A percentile compares a stretch with the other conserved stretches of the same genome.
These are phyloP conservation scores for Cryptococcus sp. DNA, from an alignment of 1,284 basidiomycete genomes.

Conservation along the genomic window DNA sequence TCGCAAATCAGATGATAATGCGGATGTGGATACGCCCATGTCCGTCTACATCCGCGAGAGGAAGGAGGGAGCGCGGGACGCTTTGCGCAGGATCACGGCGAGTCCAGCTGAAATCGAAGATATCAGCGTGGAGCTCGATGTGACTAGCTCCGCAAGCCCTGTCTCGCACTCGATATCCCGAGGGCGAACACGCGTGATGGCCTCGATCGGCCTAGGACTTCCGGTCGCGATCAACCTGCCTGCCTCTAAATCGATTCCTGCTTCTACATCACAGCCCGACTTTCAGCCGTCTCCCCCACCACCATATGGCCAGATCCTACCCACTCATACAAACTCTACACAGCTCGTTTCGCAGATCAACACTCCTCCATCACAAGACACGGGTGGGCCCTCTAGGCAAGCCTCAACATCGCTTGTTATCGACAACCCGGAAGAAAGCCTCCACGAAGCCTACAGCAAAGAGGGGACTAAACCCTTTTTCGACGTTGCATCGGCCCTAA, in stretches of 20 bases:
- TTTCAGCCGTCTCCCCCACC: constrained; percentile 35
- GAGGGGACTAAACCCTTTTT: neutral
- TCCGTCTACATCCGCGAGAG: constrained; percentile 8
- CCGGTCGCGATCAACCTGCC: neutral
- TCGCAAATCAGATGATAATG: neutral
- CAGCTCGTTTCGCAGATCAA: neutral
- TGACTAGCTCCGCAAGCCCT: neutral
- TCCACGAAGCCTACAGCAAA: constrained; percentile 2
- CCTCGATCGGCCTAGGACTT: constrained; percentile 10
- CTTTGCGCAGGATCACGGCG: constrained; percentile 11
- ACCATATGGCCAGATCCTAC: constrained; percentile 28
- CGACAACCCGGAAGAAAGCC: neutral
- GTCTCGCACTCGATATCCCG: neutral
- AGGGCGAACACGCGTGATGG: neutral
- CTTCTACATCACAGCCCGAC: neutral
- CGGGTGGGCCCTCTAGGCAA: constrained; percentile 10
- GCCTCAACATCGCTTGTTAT: constrained; percentile 1
- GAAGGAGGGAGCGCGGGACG: constrained; percentile 4
- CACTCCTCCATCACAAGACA: constrained; percentile 18
- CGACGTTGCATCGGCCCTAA: neutral
- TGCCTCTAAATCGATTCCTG: neutral
- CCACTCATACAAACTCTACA: neutral
- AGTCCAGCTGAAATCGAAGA: constrained; percentile 21
- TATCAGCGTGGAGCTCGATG: constrained; percentile 24
- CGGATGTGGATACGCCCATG: constrained; percentile 10